phyloP scores from a whole-genome alignment of 768 basidiomycete species.

The Neoboletus brunneissimus region DNA sequence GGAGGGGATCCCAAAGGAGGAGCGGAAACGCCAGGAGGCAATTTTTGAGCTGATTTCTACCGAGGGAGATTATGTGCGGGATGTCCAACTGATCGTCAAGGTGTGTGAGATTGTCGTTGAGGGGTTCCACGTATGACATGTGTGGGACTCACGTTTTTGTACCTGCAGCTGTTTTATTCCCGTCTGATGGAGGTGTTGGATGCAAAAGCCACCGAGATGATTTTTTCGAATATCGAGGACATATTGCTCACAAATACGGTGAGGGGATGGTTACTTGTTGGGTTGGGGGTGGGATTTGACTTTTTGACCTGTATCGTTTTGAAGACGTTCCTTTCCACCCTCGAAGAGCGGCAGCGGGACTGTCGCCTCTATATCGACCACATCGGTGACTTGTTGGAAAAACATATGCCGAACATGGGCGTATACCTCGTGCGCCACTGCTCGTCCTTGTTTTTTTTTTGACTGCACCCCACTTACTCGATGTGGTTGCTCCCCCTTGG shows the following conservation, averaged over 20 bases:
- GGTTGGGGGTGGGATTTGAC: background rate
- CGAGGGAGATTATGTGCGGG: conserved; percentile 85
- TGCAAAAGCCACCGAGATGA: conserved; percentile 69
- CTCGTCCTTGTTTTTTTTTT: background rate
- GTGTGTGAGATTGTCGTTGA: conserved; percentile 38
- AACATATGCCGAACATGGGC: conserved; percentile 71
- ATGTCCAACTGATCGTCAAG: conserved; percentile 89
- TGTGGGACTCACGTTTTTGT: background rate
- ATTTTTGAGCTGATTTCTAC: conserved; percentile 95
- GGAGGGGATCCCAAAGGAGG: conserved; percentile 71
- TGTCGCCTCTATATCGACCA: conserved; percentile 88
- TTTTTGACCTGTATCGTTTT: background rate
- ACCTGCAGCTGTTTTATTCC: conserved; percentile 75
- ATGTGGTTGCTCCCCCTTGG: background rate
- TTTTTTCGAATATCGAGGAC: conserved; percentile 95
- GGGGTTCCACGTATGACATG: background rate
- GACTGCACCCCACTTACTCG: background rate
- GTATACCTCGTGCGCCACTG: conserved; percentile 65
- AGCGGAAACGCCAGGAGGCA: conserved; percentile 89
- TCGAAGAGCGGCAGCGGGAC: conserved; percentile 89
- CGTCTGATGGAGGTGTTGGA: conserved; percentile 71
- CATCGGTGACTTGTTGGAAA: conserved; percentile 81
- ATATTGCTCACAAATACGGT: conserved; percentile 87
- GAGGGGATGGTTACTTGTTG: conserved; percentile 18
- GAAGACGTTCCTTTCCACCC: conserved; percentile 77